phyloP scores from a whole-genome alignment of 1,284 basidiomycete genomes.

The Trametes pubescens region DNA sequence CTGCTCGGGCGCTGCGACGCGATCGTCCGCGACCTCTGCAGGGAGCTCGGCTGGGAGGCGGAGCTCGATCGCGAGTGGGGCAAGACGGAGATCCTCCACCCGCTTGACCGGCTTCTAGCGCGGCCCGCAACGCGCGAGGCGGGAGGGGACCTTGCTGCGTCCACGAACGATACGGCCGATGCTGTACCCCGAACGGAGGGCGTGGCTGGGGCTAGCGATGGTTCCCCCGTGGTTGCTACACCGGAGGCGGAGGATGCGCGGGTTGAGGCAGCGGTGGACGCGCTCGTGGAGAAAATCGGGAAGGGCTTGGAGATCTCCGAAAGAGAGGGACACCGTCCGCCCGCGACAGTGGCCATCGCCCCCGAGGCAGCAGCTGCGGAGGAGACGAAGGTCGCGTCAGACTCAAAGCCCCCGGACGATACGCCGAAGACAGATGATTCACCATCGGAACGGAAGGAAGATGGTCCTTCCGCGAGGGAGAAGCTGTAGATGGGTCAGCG shows the following conservation, averaged over 20 bases:
- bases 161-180: background rate
- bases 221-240: background rate
- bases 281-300: slow-evolving; percentile 20
- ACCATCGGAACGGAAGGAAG: slow-evolving; percentile 11
- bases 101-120: slow-evolving; percentile 36
- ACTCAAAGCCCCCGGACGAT: background rate
- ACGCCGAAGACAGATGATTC: slow-evolving; percentile 1
- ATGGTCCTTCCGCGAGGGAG: background rate
- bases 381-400: background rate
- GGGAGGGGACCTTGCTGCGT: slow-evolving; percentile 1
- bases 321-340: background rate
- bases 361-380: slow-evolving; percentile 1
- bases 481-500: slow-evolving; percentile 21
- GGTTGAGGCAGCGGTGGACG: slow-evolving; percentile 23
- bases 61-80: slow-evolving; percentile 68
- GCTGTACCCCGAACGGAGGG: background rate
- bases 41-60: slow-evolving; percentile 72
- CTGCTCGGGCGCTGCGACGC: slow-evolving; percentile 76
- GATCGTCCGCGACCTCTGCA: slow-evolving; percentile 62
- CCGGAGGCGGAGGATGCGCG: slow-evolving; percentile 19
- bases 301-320: slow-evolving; percentile 28
- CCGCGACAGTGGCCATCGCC: slow-evolving; percentile 13
- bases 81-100: slow-evolving; percentile 48
- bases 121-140: slow-evolving; percentile 21
- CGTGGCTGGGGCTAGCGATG: slow-evolving; percentile 12